A percentile compares a stretch with the other conserved stretches of the same genome.
Conservation (phyloP, 768 basidiomycete genomes). For the Cyclocybe cylindracea region DNA sequence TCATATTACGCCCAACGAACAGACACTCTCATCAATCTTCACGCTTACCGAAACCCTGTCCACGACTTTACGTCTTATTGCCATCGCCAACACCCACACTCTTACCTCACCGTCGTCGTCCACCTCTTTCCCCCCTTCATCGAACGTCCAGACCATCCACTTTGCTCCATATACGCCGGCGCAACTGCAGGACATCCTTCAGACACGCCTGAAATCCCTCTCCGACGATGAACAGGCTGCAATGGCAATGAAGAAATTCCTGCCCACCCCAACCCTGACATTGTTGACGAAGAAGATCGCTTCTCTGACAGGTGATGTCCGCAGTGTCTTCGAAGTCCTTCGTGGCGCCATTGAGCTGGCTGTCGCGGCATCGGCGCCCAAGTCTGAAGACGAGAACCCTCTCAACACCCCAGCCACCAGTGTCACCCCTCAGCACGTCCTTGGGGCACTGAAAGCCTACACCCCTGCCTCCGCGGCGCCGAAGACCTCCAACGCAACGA, state of each 20-base stretch:
- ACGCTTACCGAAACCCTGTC: conserved; percentile 58
- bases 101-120: conserved; percentile 58
- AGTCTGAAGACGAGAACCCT: conserved; percentile 30
- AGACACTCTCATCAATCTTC: conserved; percentile 65
- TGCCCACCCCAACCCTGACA: conserved; percentile 64
- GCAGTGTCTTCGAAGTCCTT: conserved; percentile 79
- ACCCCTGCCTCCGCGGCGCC: conserved; percentile 42
- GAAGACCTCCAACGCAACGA: conserved; percentile 19
- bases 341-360: too few relatives aligned
- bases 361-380: conserved; percentile 28
- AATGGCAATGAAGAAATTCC: conserved; percentile 48
- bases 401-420: conserved; percentile 37
- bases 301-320: conserved; percentile 79
- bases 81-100: conserved; percentile 89
- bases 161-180: conserved; percentile 78
- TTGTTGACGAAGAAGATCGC: conserved; percentile 82
- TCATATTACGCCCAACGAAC: conserved; percentile 66
- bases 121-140: conserved; percentile 33
- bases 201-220: conserved; percentile 59
- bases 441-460: conserved; percentile 76
- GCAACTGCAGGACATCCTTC: conserved; percentile 71
- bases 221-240: conserved; percentile 33
- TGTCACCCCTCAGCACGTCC: conserved; percentile 68
- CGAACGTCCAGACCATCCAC: conserved; percentile 64
- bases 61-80: conserved; percentile 66